Evolutionary conservation across 2,329 filamentous ascomycete genomes (phyloP).

Genomic region (Ophiostoma quercus): DNA sequence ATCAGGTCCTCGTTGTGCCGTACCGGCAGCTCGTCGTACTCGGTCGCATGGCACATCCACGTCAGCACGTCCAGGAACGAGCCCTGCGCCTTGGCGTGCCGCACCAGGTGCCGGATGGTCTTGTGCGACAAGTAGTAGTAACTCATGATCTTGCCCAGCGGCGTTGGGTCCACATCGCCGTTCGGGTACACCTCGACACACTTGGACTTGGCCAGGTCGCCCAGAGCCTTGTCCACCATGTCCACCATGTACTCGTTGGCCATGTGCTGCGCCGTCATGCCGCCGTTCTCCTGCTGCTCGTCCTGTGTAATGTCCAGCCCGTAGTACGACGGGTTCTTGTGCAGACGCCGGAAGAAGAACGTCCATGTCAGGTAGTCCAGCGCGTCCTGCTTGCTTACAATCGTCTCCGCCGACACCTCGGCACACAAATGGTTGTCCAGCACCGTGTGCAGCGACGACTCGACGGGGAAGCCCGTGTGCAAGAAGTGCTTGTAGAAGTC

Average conservation of each 20-base stretch:
- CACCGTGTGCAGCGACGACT: slow-evolving; percentile 92
- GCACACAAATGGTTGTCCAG: slow-evolving; percentile 95
- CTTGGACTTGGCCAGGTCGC: slow-evolving; percentile 73
- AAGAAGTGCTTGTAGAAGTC: slow-evolving; percentile 99
- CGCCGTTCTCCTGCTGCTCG: slow-evolving; percentile 42
- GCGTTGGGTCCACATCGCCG: slow-evolving; percentile 82
- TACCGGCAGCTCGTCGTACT: slow-evolving; percentile 96
- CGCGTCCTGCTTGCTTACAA: slow-evolving; percentile 91
- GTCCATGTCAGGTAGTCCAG: slow-evolving; percentile 98
- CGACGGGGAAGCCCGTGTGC: slow-evolving; percentile 95
- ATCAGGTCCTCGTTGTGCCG: slow-evolving; percentile 98
- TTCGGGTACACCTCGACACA: slow-evolving; percentile 81
- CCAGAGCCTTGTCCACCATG: slow-evolving; percentile 81
- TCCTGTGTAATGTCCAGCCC: slow-evolving; percentile 89
- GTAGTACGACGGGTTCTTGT: slow-evolving; percentile 98
- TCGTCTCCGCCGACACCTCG: slow-evolving; percentile 88
- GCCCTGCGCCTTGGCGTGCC: slow-evolving; percentile 55
- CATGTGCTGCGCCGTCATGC: slow-evolving; percentile 70
- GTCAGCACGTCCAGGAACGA: slow-evolving; percentile 76
- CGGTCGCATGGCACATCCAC: slow-evolving; percentile 89
- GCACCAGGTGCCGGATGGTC: slow-evolving; percentile 80
- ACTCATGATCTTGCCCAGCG: slow-evolving; percentile 96
- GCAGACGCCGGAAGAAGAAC: slow-evolving; percentile 94
- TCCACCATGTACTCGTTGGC: slow-evolving; percentile 94
- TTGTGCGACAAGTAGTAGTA: slow-evolving; percentile 98